Conservation (phyloP, 2,329 filamentous ascomycete genomes). For the Dactylellina parvicollis region DNA sequence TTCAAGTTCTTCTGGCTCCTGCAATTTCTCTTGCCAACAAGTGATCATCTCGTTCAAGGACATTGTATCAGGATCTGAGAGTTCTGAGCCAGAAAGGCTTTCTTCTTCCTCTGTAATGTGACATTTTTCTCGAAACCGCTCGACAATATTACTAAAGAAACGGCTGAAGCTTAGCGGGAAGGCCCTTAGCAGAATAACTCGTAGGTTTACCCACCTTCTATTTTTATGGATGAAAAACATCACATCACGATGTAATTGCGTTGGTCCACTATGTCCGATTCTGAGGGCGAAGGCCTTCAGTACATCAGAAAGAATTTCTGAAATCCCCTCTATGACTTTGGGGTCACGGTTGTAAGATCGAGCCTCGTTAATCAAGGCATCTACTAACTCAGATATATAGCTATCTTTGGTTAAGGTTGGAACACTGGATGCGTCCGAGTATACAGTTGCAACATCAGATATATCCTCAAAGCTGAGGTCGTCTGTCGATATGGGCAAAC, state of each 20-base stretch:
- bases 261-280: conserved; percentile 16
- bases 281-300: conserved; percentile 31
- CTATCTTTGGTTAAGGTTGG: neutral
- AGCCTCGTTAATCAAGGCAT: conserved; percentile 1
- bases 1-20: neutral
- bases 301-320: conserved; percentile 1
- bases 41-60: neutral
- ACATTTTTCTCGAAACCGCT: conserved; percentile 1
- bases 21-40: neutral
- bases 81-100: neutral
- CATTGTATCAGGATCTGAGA: neutral
- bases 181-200: neutral
- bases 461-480: too few relatives aligned
- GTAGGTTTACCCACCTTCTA: neutral
- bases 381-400: conserved; percentile 21
- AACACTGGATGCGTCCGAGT: conserved; percentile 20
- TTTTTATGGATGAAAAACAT: conserved; percentile 32
- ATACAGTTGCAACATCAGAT: conserved; percentile 18
- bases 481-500: too few relatives aligned
- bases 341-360: neutral
- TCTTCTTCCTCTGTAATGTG: neutral
- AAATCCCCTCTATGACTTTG: neutral
- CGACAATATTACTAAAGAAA: neutral
- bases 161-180: neutral
- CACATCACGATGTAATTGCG: conserved; percentile 19